Evolutionary conservation across 2,329 filamentous ascomycete genomes (phyloP), one percentile per base, ranked within the genome.

Genomic region (Esteya vermicola): DNA sequence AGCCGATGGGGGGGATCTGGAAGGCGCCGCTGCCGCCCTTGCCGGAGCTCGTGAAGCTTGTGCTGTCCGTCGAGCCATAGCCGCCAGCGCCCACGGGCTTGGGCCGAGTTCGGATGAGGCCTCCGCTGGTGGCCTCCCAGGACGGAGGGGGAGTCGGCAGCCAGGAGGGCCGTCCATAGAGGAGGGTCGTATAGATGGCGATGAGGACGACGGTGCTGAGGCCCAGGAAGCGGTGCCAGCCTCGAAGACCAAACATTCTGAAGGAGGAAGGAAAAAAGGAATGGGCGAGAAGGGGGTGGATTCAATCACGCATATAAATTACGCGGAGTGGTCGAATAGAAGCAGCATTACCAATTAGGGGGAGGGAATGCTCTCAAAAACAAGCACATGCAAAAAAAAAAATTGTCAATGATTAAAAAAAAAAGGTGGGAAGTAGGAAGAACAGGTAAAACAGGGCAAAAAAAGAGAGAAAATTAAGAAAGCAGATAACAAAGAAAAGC

Each of bases 161-260:
- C 42, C 39, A 41, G 4, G 36, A 3, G 4, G 41, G 36, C 3
- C 34, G 41, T 16, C 39, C 25, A 31, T 43, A 43, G 18, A 41
- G 36, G 10, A 45, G 33, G 4, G 36, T n/a, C 10, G 38, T 38
- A 26, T 45, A 45, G 33, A 33, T 5, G 23, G 33, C 20, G 18
- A 43, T 28, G 22, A 41, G 20, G 22, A 18, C 12, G 6, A 36
- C n/a, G 27, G 30, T 22, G 31, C 30, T 28, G 4, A 37, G 2
- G 18, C 21, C 25, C 13, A 41, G 23, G 30, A 33, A 28, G 14
- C 43, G 38, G 12, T 27, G 35, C 37, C 40, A 40, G 8, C 40
- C 21, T 14, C 40, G 43, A 1, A 39, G 14, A 20, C n/a, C 33
- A 14, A 40, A 25, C 43, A 45, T 36, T 4, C 19, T 28, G 23